Base-by-base conservation (phyloP, 768 basidiomycete species). In the Trametes villosa region DNA sequence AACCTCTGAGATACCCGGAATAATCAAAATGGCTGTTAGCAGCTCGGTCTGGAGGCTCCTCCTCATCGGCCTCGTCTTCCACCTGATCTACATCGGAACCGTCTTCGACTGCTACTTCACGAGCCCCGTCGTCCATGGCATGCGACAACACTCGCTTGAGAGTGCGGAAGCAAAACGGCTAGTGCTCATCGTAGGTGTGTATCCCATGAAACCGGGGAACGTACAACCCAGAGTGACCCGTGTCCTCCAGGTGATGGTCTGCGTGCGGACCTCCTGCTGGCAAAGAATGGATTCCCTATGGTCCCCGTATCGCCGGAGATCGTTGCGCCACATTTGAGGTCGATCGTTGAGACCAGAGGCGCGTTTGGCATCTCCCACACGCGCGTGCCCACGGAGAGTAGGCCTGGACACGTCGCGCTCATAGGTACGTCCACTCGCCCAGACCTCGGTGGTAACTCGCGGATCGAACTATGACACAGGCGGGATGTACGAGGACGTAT, bases 401-500 rank as follows among this genome's bases (percentile, higher is more conserved):
- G 93, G 24, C 92, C 93, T 1, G 93, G 93, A 9, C 93, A 94
- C 71, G 92, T 95, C 26, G 92, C 93, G 22, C 83, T 95, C 53
- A 93, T 94, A 62, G 93, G 89, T 85, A 63, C 13, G 75, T 65
- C 51, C 40, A 60, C 17, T 22, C 2, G 36, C 38, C 24, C 13
- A 12, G 9, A 22, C n/a, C 31, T 26, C 31, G 9, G 7, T 46
- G 17, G 22, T 29, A 9, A 29, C 42, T 5, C 29, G 31, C 20
- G 13, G 13, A 36, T 22, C 9, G 15, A 18, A 17, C 33, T 13
- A 2, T 17, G 15, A 6, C 42, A 8, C 53, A 87, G 85, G 85
- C 31, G 92, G 92, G 3, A 94, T 94, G 91, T 93, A 94, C 68
- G 92, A 94, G 72, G 91, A 94, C 64, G 92, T 92, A 4, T 91